These are phyloP conservation scores for Mycocentrospora acerina DNA, from an alignment of 2,329 filamentous ascomycete genomes.

Conservation along the genomic window DNA sequence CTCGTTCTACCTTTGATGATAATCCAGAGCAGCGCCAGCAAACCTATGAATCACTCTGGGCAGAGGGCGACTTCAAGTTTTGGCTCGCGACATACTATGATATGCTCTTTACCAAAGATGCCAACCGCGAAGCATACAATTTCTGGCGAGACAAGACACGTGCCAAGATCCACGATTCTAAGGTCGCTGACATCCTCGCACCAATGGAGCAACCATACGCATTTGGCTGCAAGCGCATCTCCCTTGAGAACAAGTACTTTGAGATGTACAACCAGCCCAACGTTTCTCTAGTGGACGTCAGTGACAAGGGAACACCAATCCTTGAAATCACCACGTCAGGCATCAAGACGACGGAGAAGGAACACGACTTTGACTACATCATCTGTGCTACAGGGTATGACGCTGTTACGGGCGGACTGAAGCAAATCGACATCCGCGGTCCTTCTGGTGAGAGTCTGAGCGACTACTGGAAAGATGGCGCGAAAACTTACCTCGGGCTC, in stretches of 20 bases:
- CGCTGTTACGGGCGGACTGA: conserved; percentile 39
- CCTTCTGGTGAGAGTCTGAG: conserved; percentile 22
- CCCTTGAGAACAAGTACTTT: conserved; percentile 36
- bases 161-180: conserved; percentile 36
- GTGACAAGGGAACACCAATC: conserved; percentile 43
- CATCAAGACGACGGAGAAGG: conserved; percentile 49
- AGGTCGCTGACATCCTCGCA: conserved; percentile 44
- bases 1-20: conserved; percentile 21
- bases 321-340: conserved; percentile 50
- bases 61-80: conserved; percentile 23
- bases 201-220: conserved; percentile 35
- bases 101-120: conserved; percentile 36
- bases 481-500: conserved; percentile 43
- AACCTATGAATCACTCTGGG: conserved; percentile 22
- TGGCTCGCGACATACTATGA: conserved; percentile 37
- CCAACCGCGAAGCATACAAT: conserved; percentile 46
- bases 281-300: conserved; percentile 50
- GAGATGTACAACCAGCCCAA: conserved; percentile 47
- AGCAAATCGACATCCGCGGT: conserved; percentile 39
- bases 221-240: conserved; percentile 26
- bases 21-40: conserved; percentile 13
- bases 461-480: conserved; percentile 17
- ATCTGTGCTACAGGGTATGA: conserved; percentile 50
- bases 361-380: conserved; percentile 56
- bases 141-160: conserved; percentile 47